Base-by-base conservation (phyloP, 2,329 filamentous ascomycete genomes). In the Coniochaeta prunicola region DNA sequence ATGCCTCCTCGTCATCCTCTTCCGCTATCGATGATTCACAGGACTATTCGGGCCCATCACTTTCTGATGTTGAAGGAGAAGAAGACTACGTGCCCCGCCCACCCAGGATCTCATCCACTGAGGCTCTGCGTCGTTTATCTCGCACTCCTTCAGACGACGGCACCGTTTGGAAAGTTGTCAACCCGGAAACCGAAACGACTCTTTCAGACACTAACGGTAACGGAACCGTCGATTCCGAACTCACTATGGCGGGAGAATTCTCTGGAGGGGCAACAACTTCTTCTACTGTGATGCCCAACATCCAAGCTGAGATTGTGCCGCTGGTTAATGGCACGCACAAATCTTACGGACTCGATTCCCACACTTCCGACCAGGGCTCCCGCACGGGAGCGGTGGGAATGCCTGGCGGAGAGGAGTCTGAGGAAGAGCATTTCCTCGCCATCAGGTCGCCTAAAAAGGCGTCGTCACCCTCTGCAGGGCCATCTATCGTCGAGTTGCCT, bases 81-180 rank as follows among this genome's bases (percentile, higher is more conserved):
- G 69, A 72, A 48, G 67, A 70, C 5, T 73, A 60, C 64, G 70
- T 66, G 64, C 74, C 69, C 13, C 66, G 66, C 40, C 62, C 69
- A 0, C 71, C 65, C 59, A 73, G 70, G 54, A 67, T 74, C 8
- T 74, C 72, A 2, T 73, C 72, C 3, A 73, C 72, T 13, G 71
- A 74, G 58, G 70, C 68, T n/a, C 60, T 74, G 34, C 71, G 70
- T 42, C 70, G 67, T 2, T 65, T 74, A 9, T 69, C 71, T n/a
- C 70, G 71, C 38, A 68, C 65, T 40, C 71, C 72, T 5, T 57
- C 73, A 13, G 72, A 74, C 42, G 70, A 70, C 24, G 70, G 69
- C 21, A 65, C 67, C 7, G 64, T 61, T 17, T 73, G 71, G 72
- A 73, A 69, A 5, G 66, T 70, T 2, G 70, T 73, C 24, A 68